Conservation (phyloP, 805 yeast species). For the Barnettozyma californica region DNA sequence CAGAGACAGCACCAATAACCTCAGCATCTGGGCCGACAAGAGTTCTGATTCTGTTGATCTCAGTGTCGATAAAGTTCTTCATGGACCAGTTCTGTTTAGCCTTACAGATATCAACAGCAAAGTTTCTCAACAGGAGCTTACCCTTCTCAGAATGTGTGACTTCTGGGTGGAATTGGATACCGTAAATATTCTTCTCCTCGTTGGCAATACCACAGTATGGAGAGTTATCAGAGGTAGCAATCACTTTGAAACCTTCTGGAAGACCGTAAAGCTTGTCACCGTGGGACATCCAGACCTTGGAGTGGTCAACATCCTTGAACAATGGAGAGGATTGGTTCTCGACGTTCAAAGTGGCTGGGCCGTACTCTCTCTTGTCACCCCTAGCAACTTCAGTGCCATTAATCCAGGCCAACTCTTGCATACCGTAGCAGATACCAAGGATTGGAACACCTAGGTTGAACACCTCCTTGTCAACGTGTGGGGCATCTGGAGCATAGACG, state of each 20-base stretch:
- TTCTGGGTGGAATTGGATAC: slow-evolving; percentile 99
- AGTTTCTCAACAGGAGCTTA: slow-evolving; percentile 79
- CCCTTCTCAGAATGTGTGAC: slow-evolving; percentile 95
- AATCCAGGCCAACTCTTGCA: slow-evolving; percentile 99
- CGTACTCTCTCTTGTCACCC: slow-evolving; percentile 97
- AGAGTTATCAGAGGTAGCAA: slow-evolving; percentile 90
- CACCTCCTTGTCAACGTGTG: slow-evolving; percentile 93
- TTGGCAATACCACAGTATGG: slow-evolving; percentile 93
- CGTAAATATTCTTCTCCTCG: slow-evolving; percentile 68
- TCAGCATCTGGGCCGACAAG: slow-evolving; percentile 97
- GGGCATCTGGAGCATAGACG: slow-evolving; percentile 91
- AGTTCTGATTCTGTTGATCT: slow-evolving; percentile 84
- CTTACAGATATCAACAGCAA: slow-evolving; percentile 86
- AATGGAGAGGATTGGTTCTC: slow-evolving; percentile 61
- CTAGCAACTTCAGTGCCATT: slow-evolving; percentile 87
- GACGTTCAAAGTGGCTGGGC: slow-evolving; percentile 86
- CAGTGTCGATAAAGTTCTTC: slow-evolving; percentile 97
- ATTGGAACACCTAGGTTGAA: slow-evolving; percentile 91
- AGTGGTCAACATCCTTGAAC: slow-evolving; percentile 86
- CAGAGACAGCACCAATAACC: slow-evolving; percentile 98
- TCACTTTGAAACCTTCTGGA: slow-evolving; percentile 83
- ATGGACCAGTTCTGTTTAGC: slow-evolving; percentile 93
- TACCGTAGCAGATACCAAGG: slow-evolving; percentile 97
- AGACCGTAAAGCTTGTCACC: slow-evolving; percentile 91
- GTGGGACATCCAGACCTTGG: slow-evolving; percentile 99